These are phyloP conservation scores for Globisporangium uncinulatum DNA, from an alignment of 352 stramenopile species.

Conservation along the genomic window DNA sequence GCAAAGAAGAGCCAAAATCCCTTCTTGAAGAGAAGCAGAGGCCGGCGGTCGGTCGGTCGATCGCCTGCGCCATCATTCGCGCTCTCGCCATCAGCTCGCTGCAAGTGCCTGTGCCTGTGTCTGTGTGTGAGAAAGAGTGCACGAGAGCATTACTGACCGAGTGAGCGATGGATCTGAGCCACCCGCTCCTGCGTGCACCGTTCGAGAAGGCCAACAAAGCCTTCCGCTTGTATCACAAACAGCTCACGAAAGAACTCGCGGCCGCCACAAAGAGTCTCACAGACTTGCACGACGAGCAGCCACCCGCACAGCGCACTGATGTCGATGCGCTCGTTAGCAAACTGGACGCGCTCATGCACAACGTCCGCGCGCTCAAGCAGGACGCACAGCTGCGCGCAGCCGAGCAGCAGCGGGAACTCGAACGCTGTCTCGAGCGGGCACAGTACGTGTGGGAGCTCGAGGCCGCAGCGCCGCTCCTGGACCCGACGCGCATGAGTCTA, in stretches of 20 bases:
- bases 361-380: slow-evolving; percentile 39
- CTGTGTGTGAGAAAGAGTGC: neutral
- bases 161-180: slow-evolving; percentile 45
- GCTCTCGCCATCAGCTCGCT: too few species aligned
- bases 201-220: slow-evolving; percentile 72
- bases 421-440: slow-evolving; percentile 40
- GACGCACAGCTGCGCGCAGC: slow-evolving; percentile 37
- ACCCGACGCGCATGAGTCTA: slow-evolving; percentile 6
- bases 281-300: slow-evolving; percentile 46
- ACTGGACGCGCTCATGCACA: slow-evolving; percentile 35
- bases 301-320: slow-evolving; percentile 51
- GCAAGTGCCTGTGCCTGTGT: too few species aligned
- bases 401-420: slow-evolving; percentile 47
- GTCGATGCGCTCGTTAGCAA: slow-evolving; percentile 50
- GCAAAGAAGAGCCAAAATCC: too few species aligned
- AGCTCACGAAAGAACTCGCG: slow-evolving; percentile 61
- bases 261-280: slow-evolving; percentile 40
- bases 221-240: slow-evolving; percentile 79
- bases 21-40: too few species aligned
- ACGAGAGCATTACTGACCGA: neutral
- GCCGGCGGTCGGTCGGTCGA: too few species aligned
- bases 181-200: slow-evolving; percentile 66
- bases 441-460: slow-evolving; percentile 42
- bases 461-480: slow-evolving; percentile 12
- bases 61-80: too few species aligned